Evolutionary conservation across 306 rosid genomes (phyloP), one percentile per base, ranked within the genome.

Genomic region (Gynostemma pentaphyllum): DNA sequence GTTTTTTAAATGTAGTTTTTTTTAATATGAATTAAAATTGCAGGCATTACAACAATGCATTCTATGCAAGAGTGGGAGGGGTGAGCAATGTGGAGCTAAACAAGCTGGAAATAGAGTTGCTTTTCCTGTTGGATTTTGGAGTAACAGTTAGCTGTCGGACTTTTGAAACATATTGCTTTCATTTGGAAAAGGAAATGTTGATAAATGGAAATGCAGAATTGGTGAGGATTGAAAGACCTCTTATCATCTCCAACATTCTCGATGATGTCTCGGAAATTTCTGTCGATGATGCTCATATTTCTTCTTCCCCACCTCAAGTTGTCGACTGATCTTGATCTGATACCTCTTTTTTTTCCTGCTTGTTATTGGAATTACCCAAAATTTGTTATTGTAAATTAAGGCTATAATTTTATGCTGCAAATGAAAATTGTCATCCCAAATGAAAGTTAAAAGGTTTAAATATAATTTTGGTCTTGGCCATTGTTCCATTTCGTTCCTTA

Each of bases 21-120:
- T n/a, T n/a, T n/a, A n/a, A n/a, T n/a, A n/a, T n/a, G n/a, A n/a
- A n/a, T n/a, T n/a, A n/a, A n/a, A 47, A 13, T 28, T 23, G 68
- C 70, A 91, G 95, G 72, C 98, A 85, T 55, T 91, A 85, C 23
- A 84, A 85, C 78, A 91, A 87, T 39, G 82, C 87, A 30, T 86
- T 85, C 68, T 85, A 82, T 68, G 96, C 98, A 28, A 63, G 88
- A 69, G 82, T 84, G 61, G 92, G 94, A 29, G 96, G 95, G 56
- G 92, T 92, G 56, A 88, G 87, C 79, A 92, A 86, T 45, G 74
- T 53, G 39, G 97, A 87, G 68, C 5, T 90, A 68, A 87, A 90
- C 85, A 90, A 66, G 78, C 83, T 90, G 15, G 97, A 90, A 68
- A 14, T 87, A 51, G 96, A 90, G 81, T 72, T 92, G 70, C 98